Conservation (phyloP, 1,284 basidiomycete species). For the Wolfiporia cocos region DNA sequence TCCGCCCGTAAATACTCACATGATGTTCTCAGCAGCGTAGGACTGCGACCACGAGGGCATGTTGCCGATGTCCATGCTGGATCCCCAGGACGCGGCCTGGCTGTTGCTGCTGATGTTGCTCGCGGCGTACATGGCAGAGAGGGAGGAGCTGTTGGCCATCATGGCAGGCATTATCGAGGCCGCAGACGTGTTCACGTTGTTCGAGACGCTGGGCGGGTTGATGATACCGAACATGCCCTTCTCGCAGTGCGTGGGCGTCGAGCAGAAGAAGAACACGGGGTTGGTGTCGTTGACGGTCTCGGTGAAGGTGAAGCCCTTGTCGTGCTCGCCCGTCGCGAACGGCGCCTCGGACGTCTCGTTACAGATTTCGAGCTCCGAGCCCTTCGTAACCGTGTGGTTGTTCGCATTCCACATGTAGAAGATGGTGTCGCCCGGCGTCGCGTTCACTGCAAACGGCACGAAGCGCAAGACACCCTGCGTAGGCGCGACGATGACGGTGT, state of each 20-base stretch:
- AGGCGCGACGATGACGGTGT: constrained; percentile 73
- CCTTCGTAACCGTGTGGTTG: constrained; percentile 75
- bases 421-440: constrained; percentile 69
- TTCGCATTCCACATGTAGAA: constrained; percentile 69
- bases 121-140: constrained; percentile 48
- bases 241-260: constrained; percentile 53
- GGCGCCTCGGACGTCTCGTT: constrained; percentile 56
- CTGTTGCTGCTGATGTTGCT: constrained; percentile 37
- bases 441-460: constrained; percentile 68
- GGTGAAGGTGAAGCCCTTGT: constrained; percentile 58
- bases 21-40: constrained; percentile 31
- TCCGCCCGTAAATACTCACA: constrained; percentile 12
- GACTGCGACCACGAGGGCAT: constrained; percentile 51
- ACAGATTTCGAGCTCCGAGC: constrained; percentile 57
- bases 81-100: constrained; percentile 53
- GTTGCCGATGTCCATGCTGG: constrained; percentile 46
- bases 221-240: constrained; percentile 82
- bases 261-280: constrained; percentile 70
- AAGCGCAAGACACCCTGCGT: constrained; percentile 69
- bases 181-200: constrained; percentile 37
- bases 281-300: constrained; percentile 68
- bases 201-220: constrained; percentile 50
- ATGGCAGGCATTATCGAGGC: constrained; percentile 44
- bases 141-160: constrained; percentile 42
- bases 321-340: constrained; percentile 60